Evolutionary conservation across 345 rosid genomes (phyloP).

Genomic region (Lagerstroemia speciosa): DNA sequence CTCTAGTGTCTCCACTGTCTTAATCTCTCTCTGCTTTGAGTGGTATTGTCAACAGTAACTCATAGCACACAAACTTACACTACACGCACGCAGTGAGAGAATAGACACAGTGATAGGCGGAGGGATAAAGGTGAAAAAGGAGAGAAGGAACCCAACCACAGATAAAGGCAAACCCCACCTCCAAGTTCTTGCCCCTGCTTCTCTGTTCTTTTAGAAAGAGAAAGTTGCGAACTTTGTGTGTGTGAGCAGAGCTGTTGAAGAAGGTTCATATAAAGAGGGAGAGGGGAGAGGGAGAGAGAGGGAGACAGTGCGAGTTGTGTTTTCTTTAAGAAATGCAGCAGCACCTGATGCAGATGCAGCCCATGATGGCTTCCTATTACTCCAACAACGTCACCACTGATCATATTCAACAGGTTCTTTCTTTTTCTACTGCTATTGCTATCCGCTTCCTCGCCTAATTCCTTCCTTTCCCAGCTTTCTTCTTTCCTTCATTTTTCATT

Average conservation of each 20-base stretch:
- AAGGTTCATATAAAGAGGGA: background rate
- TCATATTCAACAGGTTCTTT: slow-evolving; percentile 95
- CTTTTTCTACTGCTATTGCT: background rate
- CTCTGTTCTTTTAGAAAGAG: slow-evolving; percentile 9
- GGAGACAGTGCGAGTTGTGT: slow-evolving; percentile 6
- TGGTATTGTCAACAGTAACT: slow-evolving; percentile 13
- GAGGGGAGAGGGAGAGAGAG: slow-evolving; percentile 4
- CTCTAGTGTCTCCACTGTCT: slow-evolving; percentile 4
- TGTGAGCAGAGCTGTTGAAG: background rate
- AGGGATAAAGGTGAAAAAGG: background rate
- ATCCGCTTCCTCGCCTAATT: slow-evolving; percentile 2
- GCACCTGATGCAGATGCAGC: slow-evolving; percentile 99
- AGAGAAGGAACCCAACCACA: background rate
- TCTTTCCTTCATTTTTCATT: slow-evolving; percentile 4
- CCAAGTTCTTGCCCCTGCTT: slow-evolving; percentile 13
- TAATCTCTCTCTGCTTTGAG: slow-evolving; percentile 7
- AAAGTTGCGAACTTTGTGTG: slow-evolving; percentile 8
- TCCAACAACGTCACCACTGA: slow-evolving; percentile 99
- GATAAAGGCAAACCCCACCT: slow-evolving; percentile 1
- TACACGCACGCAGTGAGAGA: background rate
- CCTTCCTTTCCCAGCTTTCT: background rate
- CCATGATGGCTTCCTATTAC: slow-evolving; percentile 99
- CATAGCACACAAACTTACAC: background rate
- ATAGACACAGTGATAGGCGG: background rate
- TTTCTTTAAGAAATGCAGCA: slow-evolving; percentile 70